Percentiles rank a stretch among this genome's conserved stretches.
phyloP scores from a whole-genome alignment of 2,329 filamentous ascomycete genomes.

The Venturiaceae sp. region DNA sequence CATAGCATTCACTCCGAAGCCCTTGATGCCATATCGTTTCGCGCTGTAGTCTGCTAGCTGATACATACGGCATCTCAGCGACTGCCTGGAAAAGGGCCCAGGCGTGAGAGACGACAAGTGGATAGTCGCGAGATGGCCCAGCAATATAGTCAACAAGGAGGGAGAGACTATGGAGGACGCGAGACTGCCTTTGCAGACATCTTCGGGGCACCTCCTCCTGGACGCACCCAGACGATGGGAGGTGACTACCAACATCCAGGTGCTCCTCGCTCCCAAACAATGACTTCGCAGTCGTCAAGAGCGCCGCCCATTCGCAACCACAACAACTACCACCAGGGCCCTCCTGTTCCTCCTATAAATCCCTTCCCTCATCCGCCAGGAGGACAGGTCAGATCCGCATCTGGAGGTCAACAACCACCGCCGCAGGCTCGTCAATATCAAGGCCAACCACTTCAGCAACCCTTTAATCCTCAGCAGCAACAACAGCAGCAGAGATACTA shows the following conservation, averaged over 20 bases:
- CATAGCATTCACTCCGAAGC: neutral
- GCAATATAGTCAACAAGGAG: conserved; percentile 54
- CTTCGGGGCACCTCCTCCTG: conserved; percentile 70
- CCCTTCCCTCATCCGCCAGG: neutral
- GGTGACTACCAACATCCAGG: conserved; percentile 36
- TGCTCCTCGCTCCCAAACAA: conserved; percentile 93
- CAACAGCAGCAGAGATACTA: conserved; percentile 36
- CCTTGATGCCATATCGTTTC: neutral
- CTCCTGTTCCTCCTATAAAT: conserved; percentile 11
- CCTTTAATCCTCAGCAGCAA: conserved; percentile 51
- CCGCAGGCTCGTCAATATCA: conserved; percentile 13
- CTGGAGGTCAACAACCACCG: neutral
- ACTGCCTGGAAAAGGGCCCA: neutral
- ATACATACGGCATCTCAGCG: too few species aligned
- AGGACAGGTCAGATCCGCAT: neutral
- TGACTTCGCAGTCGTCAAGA: conserved; percentile 59
- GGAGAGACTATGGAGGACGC: conserved; percentile 58
- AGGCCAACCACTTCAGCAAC: conserved; percentile 27
- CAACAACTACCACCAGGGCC: conserved; percentile 1
- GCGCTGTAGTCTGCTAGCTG: neutral
- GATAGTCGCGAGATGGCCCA: neutral
- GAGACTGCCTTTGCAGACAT: conserved; percentile 96
- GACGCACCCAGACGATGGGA: neutral
- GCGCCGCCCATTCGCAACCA: conserved; percentile 13
- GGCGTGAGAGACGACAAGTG: neutral